These are phyloP conservation scores for Trichophyton schoenleinii DNA, from an alignment of 2,329 filamentous ascomycete species.

Conservation along the genomic window DNA sequence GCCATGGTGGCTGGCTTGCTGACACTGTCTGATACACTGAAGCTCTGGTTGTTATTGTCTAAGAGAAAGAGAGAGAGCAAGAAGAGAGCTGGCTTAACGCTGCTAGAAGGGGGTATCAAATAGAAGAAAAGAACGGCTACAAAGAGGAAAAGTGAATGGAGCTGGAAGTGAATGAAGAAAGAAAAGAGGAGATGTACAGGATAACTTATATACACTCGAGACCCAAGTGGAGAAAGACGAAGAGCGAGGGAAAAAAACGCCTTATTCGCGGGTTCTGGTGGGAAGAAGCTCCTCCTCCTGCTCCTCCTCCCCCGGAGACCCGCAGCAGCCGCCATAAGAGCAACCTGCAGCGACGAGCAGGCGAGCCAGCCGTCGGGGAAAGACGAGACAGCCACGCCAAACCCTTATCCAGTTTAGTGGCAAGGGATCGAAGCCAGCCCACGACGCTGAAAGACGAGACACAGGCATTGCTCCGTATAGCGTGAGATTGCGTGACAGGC, in stretches of 20 bases:
- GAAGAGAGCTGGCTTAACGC: not conserved
- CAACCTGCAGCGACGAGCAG: not conserved
- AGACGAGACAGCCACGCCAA: not conserved
- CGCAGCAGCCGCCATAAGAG: not conserved
- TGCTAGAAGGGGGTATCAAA: not conserved
- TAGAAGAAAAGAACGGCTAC: not conserved
- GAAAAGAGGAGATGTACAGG: not conserved
- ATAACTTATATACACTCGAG: not conserved
- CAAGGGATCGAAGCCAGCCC: not conserved
- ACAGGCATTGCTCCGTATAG: not conserved
- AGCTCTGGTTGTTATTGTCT: too few relatives aligned
- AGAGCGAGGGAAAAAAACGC: not conserved
- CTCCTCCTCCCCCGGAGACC: not conserved
- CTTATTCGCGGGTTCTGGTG: not conserved
- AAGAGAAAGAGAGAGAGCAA: not conserved
- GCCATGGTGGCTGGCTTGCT: conserved; percentile 6
- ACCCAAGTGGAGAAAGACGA: not conserved
- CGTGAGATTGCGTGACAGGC: not conserved
- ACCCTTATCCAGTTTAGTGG: not conserved
- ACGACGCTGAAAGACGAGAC: not conserved
- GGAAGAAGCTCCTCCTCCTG: not conserved
- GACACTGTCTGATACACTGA: too few relatives aligned
- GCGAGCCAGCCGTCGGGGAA: not conserved
- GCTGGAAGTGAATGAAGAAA: not conserved
- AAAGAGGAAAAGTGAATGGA: not conserved